Evolutionary conservation across 805 yeast species (phyloP), one percentile per base, ranked within the genome.

Genomic region (Ogataea polymorpha): DNA sequence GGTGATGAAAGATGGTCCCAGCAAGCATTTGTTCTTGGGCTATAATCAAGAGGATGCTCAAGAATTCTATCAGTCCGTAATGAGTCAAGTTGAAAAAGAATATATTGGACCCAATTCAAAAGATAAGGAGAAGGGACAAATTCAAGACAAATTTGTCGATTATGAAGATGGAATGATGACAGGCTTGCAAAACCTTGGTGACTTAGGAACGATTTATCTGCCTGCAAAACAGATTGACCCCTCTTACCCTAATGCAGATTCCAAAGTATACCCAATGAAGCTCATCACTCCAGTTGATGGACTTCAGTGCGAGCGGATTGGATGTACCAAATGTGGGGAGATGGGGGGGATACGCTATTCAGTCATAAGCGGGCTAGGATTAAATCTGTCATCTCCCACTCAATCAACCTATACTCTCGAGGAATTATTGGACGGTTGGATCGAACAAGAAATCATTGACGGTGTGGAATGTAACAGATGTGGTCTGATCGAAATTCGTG

Each of bases 1-100:
- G 54, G 74, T 77, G 5, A 82, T 86, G 87, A 75, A 84, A 4
- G 82, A 83, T 55, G 85, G 87, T 0, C 90, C 93, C 11, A 82
- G 80, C 51, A 84, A 80, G 55, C 82, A 82, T 57, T 75, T 88
- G 45, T 79, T 89, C 52, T 63, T 79, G 41, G 93, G 96, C 2
- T 87, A 87, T 58, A 88, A 86, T 56, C 98, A 90, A 65, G 96
- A 90, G 61, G 98, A 90, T 66, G 97, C 97, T 0, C 96, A 90
- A 63, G 98, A 90, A 61, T 90, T 90, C 56, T 90, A 90, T 67
- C 97, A 90, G 59, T 72, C 82, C 37, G 74, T 85, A 2, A 69
- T 86, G 72, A 71, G 75, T 30, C 77, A 82, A 42, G 66, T 86
- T 23, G 95, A 86, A 55, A 67, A 67, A 29, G 86, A 81, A 41